These are phyloP conservation scores for Stemphylium beticola DNA, from an alignment of 2,329 filamentous ascomycete genomes.

Conservation along the genomic window DNA sequence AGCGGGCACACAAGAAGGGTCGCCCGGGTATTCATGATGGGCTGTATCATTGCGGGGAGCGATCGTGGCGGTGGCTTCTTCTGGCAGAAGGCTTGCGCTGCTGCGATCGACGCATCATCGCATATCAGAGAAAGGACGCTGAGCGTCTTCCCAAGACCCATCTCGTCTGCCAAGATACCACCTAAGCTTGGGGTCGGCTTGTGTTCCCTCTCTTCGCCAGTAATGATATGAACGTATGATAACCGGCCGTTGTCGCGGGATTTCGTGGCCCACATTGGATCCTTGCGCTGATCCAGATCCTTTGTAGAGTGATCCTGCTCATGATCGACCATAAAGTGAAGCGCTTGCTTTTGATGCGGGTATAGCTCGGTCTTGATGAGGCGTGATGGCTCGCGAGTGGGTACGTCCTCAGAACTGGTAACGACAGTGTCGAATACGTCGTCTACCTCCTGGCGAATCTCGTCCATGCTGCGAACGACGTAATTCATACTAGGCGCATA, in stretches of 20 bases:
- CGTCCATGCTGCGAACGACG: constrained; percentile 64
- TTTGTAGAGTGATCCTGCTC: constrained; percentile 71
- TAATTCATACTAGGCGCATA: constrained; percentile 20
- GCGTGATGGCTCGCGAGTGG: constrained; percentile 70
- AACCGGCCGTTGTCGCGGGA: constrained; percentile 62
- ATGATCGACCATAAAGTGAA: constrained; percentile 82
- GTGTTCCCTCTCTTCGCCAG: constrained; percentile 55
- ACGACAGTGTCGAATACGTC: constrained; percentile 86
- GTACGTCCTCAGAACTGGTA: constrained; percentile 72
- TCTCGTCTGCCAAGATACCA: constrained; percentile 59
- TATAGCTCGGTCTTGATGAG: constrained; percentile 73
- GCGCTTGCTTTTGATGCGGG: constrained; percentile 85
- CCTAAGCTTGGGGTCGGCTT: constrained; percentile 50
- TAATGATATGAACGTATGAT: constrained; percentile 84
- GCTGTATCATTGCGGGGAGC: constrained; percentile 13
- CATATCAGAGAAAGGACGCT: constrained; percentile 82
- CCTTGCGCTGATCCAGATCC: constrained; percentile 67
- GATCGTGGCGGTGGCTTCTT: constrained; percentile 52
- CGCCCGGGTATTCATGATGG: constrained; percentile 70
- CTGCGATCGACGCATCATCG: constrained; percentile 61
- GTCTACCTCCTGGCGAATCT: constrained; percentile 83
- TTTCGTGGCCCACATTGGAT: constrained; percentile 78
- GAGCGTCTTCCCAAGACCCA: constrained; percentile 64
- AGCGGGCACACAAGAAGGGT: constrained; percentile 89
- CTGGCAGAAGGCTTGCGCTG: constrained; percentile 67